Conservation (phyloP, 2,329 filamentous ascomycete genomes). For the Colletotrichum falcatum region DNA sequence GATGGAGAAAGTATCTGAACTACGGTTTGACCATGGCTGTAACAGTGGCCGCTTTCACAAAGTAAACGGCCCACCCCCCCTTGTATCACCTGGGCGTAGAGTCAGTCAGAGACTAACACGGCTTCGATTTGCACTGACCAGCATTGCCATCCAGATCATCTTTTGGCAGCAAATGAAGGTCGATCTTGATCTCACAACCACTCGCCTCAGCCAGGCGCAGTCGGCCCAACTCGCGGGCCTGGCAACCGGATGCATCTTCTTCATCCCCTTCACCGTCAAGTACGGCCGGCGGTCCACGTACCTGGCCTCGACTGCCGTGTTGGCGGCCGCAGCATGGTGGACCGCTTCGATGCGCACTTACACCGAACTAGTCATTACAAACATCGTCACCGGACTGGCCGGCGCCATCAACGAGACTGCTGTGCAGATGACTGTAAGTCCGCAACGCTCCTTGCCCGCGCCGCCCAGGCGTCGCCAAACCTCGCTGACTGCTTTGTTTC, state of each 20-base stretch:
- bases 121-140: background rate
- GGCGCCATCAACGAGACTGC: constrained; percentile 55
- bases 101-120: too few species aligned
- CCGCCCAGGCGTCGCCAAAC: too few species aligned
- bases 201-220: constrained; percentile 45
- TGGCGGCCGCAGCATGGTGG: constrained; percentile 41
- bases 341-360: constrained; percentile 33
- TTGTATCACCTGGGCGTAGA: too few species aligned
- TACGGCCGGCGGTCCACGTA: constrained; percentile 51
- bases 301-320: constrained; percentile 40
- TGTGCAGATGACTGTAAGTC: constrained; percentile 50
- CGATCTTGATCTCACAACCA: constrained; percentile 46
- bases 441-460: background rate
- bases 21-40: constrained; percentile 46
- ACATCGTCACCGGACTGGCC: constrained; percentile 48
- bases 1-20: constrained; percentile 48
- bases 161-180: constrained; percentile 51
- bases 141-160: constrained; percentile 43
- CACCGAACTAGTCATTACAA: constrained; percentile 34
- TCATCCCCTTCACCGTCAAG: constrained; percentile 51
- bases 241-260: constrained; percentile 50
- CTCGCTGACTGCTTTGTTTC: constrained; percentile 12
- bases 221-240: constrained; percentile 49
- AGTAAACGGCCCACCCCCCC: constrained; percentile 8
- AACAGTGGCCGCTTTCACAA: constrained; percentile 48